Evolutionary conservation across 345 rosid species (phyloP).

Genomic region (Brassica juncea): DNA sequence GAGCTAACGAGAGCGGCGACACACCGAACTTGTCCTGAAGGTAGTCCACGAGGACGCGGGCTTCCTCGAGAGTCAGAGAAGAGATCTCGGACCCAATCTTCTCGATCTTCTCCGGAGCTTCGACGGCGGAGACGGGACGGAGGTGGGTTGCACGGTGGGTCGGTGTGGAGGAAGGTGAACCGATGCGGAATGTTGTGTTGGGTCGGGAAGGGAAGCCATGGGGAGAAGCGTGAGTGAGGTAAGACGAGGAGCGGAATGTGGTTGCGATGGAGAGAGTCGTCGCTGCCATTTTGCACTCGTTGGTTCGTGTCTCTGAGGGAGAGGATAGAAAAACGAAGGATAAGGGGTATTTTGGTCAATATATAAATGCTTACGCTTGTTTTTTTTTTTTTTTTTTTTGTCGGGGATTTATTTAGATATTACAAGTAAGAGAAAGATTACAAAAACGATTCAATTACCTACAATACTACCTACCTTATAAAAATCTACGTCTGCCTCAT

Average conservation of each 20-base stretch:
- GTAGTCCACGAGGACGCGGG: conserved; percentile 68
- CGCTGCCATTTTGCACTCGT: conserved; percentile 38
- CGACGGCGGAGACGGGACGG: conserved; percentile 65
- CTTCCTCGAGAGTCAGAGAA: conserved; percentile 71
- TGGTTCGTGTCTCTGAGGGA: background rate
- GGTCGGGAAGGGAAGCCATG: conserved; percentile 31
- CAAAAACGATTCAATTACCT: too few species aligned
- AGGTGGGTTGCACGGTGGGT: conserved; percentile 48
- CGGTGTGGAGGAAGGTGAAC: conserved; percentile 28
- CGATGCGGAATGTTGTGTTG: conserved; percentile 28
- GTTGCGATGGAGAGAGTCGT: conserved; percentile 45
- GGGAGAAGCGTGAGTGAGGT: conserved; percentile 25
- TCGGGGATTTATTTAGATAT: too few species aligned
- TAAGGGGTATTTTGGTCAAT: background rate
- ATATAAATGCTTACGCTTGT: background rate
- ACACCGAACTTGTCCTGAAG: conserved; percentile 88
- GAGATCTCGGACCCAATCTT: conserved; percentile 68
- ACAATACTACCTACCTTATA: too few species aligned
- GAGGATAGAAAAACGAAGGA: background rate
- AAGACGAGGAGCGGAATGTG: conserved; percentile 44
- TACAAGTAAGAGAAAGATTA: too few species aligned
- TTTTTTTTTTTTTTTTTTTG: too few species aligned
- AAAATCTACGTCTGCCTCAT: too few species aligned
- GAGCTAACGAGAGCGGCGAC: conserved; percentile 73
- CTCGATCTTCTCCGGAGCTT: conserved; percentile 74